A percentile compares a stretch with the other conserved stretches of the same genome.
Conservation (phyloP, 1,284 basidiomycete genomes). For the Trichosporon sp. region DNA sequence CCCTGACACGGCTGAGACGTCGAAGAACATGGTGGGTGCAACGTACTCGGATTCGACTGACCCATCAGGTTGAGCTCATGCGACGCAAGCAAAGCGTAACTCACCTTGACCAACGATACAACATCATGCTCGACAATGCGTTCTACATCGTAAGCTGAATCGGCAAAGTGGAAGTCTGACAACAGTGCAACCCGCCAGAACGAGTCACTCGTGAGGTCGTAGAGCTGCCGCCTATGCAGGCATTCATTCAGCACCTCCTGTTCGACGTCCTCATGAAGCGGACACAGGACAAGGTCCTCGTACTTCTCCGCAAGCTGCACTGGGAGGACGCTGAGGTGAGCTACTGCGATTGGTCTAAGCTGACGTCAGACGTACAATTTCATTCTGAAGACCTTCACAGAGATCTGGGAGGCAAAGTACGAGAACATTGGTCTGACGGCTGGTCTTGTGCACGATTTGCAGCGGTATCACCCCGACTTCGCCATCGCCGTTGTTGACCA, state of each 20-base stretch:
- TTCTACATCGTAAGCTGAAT: slow-evolving; percentile 74
- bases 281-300: slow-evolving; percentile 87
- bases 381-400: slow-evolving; percentile 76
- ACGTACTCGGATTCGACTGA: background rate
- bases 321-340: slow-evolving; percentile 71
- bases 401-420: slow-evolving; percentile 94
- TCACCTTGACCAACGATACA: slow-evolving; percentile 85
- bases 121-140: slow-evolving; percentile 89
- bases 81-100: slow-evolving; percentile 86
- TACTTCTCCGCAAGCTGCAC: slow-evolving; percentile 84
- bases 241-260: slow-evolving; percentile 88
- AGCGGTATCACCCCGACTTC: slow-evolving; percentile 86
- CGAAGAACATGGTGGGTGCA: slow-evolving; percentile 47
- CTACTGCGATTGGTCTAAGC: background rate
- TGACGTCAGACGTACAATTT: slow-evolving; percentile 46
- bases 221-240: slow-evolving; percentile 77
- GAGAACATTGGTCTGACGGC: slow-evolving; percentile 85
- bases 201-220: slow-evolving; percentile 75
- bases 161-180: background rate
- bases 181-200: slow-evolving; percentile 92
- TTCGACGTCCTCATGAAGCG: slow-evolving; percentile 85
- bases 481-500: slow-evolving; percentile 85
- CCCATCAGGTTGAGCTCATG: slow-evolving; percentile 79
- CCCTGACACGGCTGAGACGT: slow-evolving; percentile 79
- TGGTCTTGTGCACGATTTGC: slow-evolving; percentile 87